These are phyloP conservation scores for Sporisorium iseilematis-ciliati DNA, from an alignment of 1,284 basidiomycete species.

Conservation along the genomic window DNA sequence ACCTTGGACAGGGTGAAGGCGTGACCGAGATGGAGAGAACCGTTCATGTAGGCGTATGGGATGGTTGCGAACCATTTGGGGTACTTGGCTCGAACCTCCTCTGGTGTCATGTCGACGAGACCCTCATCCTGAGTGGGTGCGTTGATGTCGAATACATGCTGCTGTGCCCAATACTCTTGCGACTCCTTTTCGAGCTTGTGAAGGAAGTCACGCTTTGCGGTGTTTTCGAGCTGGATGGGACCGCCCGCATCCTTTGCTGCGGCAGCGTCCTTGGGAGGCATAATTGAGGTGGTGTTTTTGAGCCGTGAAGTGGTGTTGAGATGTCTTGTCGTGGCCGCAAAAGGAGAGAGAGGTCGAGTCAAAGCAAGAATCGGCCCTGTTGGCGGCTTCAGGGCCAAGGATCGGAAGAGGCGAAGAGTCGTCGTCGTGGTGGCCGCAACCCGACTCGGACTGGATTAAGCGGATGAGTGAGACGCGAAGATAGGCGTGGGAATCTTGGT, in stretches of 20 bases:
- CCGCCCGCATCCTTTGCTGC: slow-evolving; percentile 50
- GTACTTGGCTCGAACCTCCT: slow-evolving; percentile 75
- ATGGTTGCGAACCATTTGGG: slow-evolving; percentile 98
- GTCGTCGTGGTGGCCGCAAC: slow-evolving; percentile 28
- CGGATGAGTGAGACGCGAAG: not conserved
- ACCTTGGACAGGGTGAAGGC: slow-evolving; percentile 99
- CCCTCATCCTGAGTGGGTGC: slow-evolving; percentile 74
- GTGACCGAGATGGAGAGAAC: slow-evolving; percentile 94
- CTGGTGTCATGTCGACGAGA: slow-evolving; percentile 58
- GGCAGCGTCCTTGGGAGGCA: slow-evolving; percentile 57
- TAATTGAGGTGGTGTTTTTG: slow-evolving; percentile 19
- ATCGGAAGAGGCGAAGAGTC: slow-evolving; percentile 43
- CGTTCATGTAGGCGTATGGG: slow-evolving; percentile 93
- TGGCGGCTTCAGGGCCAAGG: slow-evolving; percentile 48
- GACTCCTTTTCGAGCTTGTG: slow-evolving; percentile 85
- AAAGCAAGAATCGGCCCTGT: slow-evolving; percentile 22
- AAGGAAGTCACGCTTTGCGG: slow-evolving; percentile 90
- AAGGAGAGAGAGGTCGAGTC: not conserved
- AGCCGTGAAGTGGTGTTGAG: slow-evolving; percentile 4
- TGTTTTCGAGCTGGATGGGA: slow-evolving; percentile 72
- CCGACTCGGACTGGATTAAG: slow-evolving; percentile 12
- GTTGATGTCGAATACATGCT: slow-evolving; percentile 80
- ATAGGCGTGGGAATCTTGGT: slow-evolving; percentile 12
- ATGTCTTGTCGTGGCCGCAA: slow-evolving; percentile 4
- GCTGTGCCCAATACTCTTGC: slow-evolving; percentile 80